phyloP scores from a whole-genome alignment of 106 monocot species.

The Platanthera zijinensis region DNA sequence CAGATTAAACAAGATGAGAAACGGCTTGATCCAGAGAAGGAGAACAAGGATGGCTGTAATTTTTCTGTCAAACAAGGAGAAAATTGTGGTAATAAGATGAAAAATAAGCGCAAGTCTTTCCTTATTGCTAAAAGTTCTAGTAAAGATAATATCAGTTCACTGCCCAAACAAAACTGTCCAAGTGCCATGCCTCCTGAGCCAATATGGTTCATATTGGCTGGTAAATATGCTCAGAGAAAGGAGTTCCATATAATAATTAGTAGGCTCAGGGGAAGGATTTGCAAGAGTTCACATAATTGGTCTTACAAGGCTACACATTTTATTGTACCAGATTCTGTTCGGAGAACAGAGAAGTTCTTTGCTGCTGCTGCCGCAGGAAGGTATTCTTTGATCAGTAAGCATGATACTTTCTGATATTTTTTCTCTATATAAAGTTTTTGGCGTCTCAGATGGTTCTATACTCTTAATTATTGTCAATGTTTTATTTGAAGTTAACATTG shows the following conservation, averaged over 20 bases:
- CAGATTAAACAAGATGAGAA: conserved; percentile 11
- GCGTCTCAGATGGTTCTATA: not conserved
- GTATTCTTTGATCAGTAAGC: conserved; percentile 19
- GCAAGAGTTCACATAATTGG: conserved; percentile 89
- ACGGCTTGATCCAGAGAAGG: conserved; percentile 54
- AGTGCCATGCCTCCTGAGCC: conserved; percentile 16
- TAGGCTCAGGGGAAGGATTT: conserved; percentile 50
- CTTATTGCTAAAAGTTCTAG: not conserved
- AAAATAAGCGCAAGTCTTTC: not conserved
- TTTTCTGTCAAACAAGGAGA: not conserved
- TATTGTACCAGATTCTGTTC: conserved; percentile 64
- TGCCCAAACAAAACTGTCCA: not conserved
- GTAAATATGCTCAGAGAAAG: conserved; percentile 71
- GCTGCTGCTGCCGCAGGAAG: conserved; percentile 96
- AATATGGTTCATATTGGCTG: conserved; percentile 72
- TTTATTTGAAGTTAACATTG: not conserved
- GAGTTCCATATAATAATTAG: conserved; percentile 54
- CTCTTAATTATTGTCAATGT: not conserved
- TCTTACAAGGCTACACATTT: conserved; percentile 89
- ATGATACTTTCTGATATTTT: not conserved
- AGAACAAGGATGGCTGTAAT: conserved; percentile 31
- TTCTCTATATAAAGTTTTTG: not conserved
- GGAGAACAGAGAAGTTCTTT: conserved; percentile 94
- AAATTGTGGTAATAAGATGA: not conserved
- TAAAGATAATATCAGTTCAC: not conserved